These are phyloP conservation scores for Oryza longistaminata DNA, from an alignment of 176 grass and related monocot genomes.

Conservation along the genomic window DNA sequence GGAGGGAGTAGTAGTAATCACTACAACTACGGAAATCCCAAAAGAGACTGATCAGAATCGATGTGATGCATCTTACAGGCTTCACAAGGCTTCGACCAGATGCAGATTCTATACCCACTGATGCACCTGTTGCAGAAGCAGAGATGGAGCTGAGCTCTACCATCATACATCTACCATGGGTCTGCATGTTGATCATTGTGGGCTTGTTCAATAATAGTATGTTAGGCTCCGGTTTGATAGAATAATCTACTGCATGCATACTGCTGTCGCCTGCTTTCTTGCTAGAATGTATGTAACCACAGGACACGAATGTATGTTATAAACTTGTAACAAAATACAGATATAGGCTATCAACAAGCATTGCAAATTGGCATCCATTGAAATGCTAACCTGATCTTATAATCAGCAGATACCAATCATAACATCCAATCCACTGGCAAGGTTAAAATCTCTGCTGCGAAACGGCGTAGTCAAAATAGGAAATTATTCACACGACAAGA, in stretches of 20 bases:
- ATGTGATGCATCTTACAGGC: conserved; percentile 31
- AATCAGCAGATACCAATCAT: neutral
- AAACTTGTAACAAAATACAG: neutral
- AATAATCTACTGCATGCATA: neutral
- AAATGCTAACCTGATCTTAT: neutral
- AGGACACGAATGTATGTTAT: neutral
- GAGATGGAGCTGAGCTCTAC: conserved; percentile 22
- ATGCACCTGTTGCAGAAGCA: conserved; percentile 59
- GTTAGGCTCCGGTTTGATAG: neutral
- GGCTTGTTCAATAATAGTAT: neutral
- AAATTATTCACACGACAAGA: conserved; percentile 43
- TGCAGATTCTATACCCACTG: conserved; percentile 71
- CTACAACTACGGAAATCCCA: neutral
- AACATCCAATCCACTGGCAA: neutral
- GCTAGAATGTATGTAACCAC: neutral
- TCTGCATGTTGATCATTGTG: neutral
- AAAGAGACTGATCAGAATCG: neutral
- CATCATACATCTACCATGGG: neutral
- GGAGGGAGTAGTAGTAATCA: neutral
- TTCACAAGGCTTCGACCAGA: conserved; percentile 51
- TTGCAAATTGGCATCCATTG: neutral
- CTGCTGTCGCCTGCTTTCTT: neutral
- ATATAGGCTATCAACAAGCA: neutral
- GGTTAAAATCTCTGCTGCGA: conserved; percentile 5
- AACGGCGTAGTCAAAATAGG: conserved; percentile 10